phyloP scores from a whole-genome alignment of 2,329 filamentous ascomycete species.

The Hypoxylon sp. region DNA sequence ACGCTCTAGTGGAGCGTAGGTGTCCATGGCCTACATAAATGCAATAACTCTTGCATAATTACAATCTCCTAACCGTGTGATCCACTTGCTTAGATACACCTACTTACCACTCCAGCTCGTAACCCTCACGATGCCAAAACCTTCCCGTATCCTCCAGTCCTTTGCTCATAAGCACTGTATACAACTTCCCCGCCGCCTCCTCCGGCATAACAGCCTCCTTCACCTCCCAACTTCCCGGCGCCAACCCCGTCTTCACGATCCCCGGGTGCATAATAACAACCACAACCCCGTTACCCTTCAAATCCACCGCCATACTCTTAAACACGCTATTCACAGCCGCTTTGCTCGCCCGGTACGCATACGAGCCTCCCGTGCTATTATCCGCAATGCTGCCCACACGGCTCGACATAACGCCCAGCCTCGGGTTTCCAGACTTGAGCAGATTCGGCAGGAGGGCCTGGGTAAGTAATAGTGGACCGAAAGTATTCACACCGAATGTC shows the following conservation, averaged over 20 bases:
- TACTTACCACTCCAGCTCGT: conserved; percentile 34
- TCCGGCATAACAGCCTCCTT: conserved; percentile 61
- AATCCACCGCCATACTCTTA: conserved; percentile 29
- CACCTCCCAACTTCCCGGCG: conserved; percentile 43
- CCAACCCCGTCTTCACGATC: conserved; percentile 58
- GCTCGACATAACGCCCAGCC: conserved; percentile 28
- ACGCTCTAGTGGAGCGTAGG: neutral
- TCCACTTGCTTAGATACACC: neutral
- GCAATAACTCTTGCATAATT: neutral
- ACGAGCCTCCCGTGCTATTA: conserved; percentile 22
- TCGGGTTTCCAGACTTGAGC: conserved; percentile 10
- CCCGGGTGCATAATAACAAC: conserved; percentile 44
- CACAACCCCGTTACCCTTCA: conserved; percentile 26
- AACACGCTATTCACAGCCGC: conserved; percentile 26
- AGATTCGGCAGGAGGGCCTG: conserved; percentile 23
- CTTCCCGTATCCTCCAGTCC: conserved; percentile 20
- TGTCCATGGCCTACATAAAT: neutral
- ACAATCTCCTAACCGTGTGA: neutral
- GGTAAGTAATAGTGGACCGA: conserved; percentile 22
- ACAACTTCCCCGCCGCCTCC: conserved; percentile 62
- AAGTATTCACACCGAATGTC: conserved; percentile 20
- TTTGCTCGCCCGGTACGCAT: conserved; percentile 34
- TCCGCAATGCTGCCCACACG: conserved; percentile 24
- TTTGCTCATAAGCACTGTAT: conserved; percentile 22
- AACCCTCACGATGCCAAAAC: conserved; percentile 34